Evolutionary conservation across 345 rosid species (phyloP).

Genomic region (Eucalyptus shirleyi): DNA sequence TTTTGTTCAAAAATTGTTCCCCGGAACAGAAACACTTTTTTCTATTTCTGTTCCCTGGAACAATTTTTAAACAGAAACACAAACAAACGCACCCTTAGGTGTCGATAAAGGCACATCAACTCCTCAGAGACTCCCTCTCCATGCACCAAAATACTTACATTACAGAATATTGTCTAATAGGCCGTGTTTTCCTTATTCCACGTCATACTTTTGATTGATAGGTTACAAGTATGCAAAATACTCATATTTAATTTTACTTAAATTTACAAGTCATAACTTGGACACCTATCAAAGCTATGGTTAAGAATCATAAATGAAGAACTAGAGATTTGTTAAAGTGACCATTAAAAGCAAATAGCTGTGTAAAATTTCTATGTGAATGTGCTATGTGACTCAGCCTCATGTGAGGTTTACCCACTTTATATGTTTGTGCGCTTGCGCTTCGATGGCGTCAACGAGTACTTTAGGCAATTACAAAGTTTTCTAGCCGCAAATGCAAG

Average conservation of each 20-base stretch:
- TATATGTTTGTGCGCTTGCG: not conserved
- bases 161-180: not conserved
- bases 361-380: too few species aligned
- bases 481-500: not conserved
- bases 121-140: not conserved
- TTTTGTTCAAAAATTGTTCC: too few species aligned
- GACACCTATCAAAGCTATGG: not conserved
- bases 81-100: too few species aligned
- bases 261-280: not conserved
- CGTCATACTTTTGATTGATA: accelerated
- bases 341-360: too few species aligned
- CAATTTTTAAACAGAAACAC: too few species aligned
- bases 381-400: too few species aligned
- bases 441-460: not conserved
- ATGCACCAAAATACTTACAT: not conserved
- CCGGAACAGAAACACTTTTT: too few species aligned
- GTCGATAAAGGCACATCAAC: not conserved
- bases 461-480: not conserved
- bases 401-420: too few species aligned
- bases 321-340: too few species aligned
- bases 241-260: not conserved
- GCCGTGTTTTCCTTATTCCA: not conserved
- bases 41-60: too few species aligned
- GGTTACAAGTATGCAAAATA: accelerated
- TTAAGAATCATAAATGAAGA: too few species aligned